phyloP scores from a whole-genome alignment of 176 grass and related monocot genomes.

The Hordeum vulgare region MorexV3_pseudomolecules_assembly NC_058523.1:532008167-532008666 shows the following conservation, averaged over 20 bases:
- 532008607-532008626: constrained; percentile 75
- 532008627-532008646: constrained; percentile 52
- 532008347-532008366: not conserved
- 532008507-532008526: constrained; percentile 95
- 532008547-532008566: constrained; percentile 96
- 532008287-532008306: constrained; percentile 5
- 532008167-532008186: not conserved
- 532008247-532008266: constrained; percentile 1
- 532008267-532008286: not conserved
- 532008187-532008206: not conserved
- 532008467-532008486: constrained; percentile 94
- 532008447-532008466: constrained; percentile 61
- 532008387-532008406: not conserved
- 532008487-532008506: constrained; percentile 96
- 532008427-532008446: not conserved
- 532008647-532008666: constrained; percentile 86
- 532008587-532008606: constrained; percentile 86
- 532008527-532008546: constrained; percentile 94
- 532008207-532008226: not conserved
- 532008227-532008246: not conserved
- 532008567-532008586: constrained; percentile 96
- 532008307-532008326: not conserved
- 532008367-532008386: not conserved
- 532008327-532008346: not conserved
- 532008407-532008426: constrained; percentile 26